phyloP scores from a whole-genome alignment of 805 yeast species.

The Wickerhamomyces silvicola region DNA sequence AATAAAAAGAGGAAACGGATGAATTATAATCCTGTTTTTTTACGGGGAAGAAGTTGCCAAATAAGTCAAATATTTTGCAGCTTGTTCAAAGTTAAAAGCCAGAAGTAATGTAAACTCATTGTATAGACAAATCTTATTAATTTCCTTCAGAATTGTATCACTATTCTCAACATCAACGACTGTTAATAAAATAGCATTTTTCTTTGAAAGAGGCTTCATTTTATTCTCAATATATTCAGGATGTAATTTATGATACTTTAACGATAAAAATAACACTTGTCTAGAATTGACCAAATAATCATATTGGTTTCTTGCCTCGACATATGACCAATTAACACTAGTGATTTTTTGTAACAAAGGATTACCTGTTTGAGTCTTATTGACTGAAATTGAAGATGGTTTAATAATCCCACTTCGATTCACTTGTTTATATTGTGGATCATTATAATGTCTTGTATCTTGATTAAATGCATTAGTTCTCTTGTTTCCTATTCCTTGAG shows the following conservation, averaged over 20 bases:
- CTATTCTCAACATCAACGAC: constrained; percentile 61
- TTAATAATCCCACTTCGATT: constrained; percentile 10
- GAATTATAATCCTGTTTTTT: constrained; percentile 14
- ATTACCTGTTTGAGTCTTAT: constrained; percentile 65
- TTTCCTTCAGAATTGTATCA: constrained; percentile 36
- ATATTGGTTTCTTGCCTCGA: constrained; percentile 38
- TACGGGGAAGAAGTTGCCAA: constrained; percentile 14
- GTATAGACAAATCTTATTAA: constrained; percentile 34
- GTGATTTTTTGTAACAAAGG: constrained; percentile 55
- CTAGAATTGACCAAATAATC: constrained; percentile 61
- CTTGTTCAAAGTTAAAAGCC: constrained; percentile 45
- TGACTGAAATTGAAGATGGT: constrained; percentile 41
- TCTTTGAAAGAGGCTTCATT: constrained; percentile 34
- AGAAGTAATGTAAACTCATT: constrained; percentile 34
- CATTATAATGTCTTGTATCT: constrained; percentile 16
- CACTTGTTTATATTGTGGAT: constrained; percentile 8
- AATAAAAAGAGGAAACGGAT: constrained; percentile 75
- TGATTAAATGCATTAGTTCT: constrained; percentile 20
- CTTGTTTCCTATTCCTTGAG: constrained; percentile 7
- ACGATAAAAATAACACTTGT: constrained; percentile 53
- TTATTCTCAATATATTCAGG: constrained; percentile 68
- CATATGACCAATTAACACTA: constrained; percentile 47
- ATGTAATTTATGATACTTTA: constrained; percentile 68
- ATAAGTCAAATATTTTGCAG: constrained; percentile 37
- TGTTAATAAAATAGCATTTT: constrained; percentile 47